Evolutionary conservation across 2,329 filamentous ascomycete species (phyloP).

Genomic region (Cercospora sesami): DNA sequence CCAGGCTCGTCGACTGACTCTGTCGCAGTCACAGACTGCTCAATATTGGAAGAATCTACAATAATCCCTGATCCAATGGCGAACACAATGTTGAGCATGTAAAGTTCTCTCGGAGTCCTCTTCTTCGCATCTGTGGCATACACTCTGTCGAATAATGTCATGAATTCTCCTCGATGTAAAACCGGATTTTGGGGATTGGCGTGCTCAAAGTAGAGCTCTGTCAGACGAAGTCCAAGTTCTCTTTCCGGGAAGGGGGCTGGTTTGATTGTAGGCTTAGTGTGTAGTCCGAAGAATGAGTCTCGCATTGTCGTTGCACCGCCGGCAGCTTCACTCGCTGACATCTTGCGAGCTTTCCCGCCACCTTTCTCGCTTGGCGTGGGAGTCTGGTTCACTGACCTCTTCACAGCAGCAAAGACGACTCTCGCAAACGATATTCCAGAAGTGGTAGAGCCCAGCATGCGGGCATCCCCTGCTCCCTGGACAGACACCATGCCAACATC

Average conservation of each 20-base stretch:
- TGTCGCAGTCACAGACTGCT: conserved; percentile 27
- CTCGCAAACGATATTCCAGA: conserved; percentile 92
- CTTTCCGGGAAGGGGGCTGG: conserved; percentile 80
- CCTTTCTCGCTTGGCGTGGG: conserved; percentile 64
- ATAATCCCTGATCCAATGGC: conserved; percentile 94
- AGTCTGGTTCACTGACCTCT: conserved; percentile 63
- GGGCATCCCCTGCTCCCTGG: conserved; percentile 73
- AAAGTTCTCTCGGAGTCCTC: conserved; percentile 77
- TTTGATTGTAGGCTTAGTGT: conserved; percentile 83
- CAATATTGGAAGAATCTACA: conserved; percentile 56
- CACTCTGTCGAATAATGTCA: conserved; percentile 79
- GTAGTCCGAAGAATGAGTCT: conserved; percentile 95
- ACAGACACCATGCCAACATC: conserved; percentile 76
- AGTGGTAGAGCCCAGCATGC: conserved; percentile 73
- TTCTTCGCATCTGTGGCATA: conserved; percentile 68
- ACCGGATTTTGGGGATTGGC: conserved; percentile 96
- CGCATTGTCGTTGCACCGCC: conserved; percentile 77
- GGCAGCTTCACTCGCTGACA: conserved; percentile 50
- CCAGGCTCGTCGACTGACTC: conserved; percentile 34
- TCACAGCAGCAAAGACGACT: conserved; percentile 91
- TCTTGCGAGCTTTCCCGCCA: conserved; percentile 55
- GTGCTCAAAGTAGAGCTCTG: conserved; percentile 89
- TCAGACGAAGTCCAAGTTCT: conserved; percentile 69
- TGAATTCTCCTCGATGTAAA: conserved; percentile 84
- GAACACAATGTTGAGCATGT: conserved; percentile 95